These are phyloP conservation scores for Fonsecaea multimorphosa DNA, from an alignment of 2,329 filamentous ascomycete species.

Conservation along the genomic window DNA sequence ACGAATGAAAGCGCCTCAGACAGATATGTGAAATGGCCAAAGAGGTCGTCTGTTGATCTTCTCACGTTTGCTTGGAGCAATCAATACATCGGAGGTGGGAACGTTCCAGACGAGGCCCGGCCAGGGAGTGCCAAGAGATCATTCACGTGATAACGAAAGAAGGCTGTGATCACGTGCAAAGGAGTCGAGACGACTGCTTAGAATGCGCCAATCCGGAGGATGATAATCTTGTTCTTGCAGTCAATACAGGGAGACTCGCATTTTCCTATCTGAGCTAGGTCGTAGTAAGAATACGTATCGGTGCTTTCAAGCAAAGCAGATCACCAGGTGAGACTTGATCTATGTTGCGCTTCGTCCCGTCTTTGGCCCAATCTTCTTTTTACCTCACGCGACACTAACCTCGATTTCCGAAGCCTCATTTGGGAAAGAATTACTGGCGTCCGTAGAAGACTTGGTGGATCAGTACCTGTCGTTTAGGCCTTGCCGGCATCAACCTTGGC, in stretches of 20 bases:
- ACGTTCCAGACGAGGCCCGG: background rate
- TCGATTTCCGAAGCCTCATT: constrained; percentile 18
- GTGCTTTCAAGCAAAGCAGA: constrained; percentile 19
- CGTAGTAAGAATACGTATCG: constrained; percentile 25
- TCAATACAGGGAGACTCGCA: constrained; percentile 8
- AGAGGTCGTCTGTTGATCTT: background rate
- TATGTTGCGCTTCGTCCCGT: constrained; percentile 28
- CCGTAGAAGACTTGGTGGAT: background rate
- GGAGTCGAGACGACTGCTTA: background rate
- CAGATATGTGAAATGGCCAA: no score
- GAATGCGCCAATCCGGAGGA: background rate
- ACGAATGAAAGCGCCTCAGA: background rate
- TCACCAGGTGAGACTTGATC: constrained; percentile 17
- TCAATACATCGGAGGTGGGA: constrained; percentile 5
- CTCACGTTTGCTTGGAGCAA: constrained; percentile 1
- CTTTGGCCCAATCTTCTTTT: constrained; percentile 5
- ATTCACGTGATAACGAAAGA: constrained; percentile 16
- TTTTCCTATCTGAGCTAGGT: constrained; percentile 15
- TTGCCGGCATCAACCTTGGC: constrained; percentile 70
- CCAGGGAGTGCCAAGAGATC: constrained; percentile 23
- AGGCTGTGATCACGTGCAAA: constrained; percentile 26
- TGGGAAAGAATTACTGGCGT: constrained; percentile 1
- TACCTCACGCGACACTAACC: constrained; percentile 5
- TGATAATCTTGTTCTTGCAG: constrained; percentile 2
- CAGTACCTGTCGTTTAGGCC: constrained; percentile 18